Conservation (phyloP, 495 filamentous ascomycete genomes). For the Aspergillus mulundensis region DNA sequence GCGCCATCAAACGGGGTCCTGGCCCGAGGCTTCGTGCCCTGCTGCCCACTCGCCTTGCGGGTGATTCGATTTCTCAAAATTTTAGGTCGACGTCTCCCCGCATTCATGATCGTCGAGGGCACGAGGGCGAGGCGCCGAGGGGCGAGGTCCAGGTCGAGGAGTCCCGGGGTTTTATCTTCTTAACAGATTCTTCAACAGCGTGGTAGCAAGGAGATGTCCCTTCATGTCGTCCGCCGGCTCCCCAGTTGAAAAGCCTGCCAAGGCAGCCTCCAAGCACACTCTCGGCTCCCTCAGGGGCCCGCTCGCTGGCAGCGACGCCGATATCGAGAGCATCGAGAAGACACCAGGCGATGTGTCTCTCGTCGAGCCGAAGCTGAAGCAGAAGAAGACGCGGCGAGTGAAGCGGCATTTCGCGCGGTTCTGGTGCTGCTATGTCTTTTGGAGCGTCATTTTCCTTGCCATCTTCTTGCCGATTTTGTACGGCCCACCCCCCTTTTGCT, state of each 20-base stretch:
- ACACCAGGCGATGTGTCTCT: slow-evolving; percentile 25
- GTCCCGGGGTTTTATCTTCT: neutral
- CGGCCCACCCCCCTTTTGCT: slow-evolving; percentile 5
- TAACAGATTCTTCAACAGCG: neutral
- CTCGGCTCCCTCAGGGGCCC: slow-evolving; percentile 37
- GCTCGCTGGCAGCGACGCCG: slow-evolving; percentile 18
- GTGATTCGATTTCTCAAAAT: neutral
- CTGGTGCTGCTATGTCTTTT: slow-evolving; percentile 38
- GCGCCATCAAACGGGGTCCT: neutral
- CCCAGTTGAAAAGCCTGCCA: slow-evolving; percentile 24
- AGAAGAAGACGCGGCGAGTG: slow-evolving; percentile 25
- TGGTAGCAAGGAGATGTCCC: neutral
- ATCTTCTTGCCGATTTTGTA: slow-evolving; percentile 42
- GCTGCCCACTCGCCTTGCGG: neutral
- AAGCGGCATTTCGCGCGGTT: slow-evolving; percentile 39
- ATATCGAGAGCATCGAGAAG: slow-evolving; percentile 30
- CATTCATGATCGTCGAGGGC: neutral
- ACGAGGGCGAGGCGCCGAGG: neutral
- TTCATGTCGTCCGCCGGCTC: slow-evolving; percentile 3
- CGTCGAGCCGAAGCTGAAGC: slow-evolving; percentile 18
- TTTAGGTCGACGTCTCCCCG: slow-evolving; percentile 6
- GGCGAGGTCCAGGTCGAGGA: neutral
- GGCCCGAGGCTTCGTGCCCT: neutral
- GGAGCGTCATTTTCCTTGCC: slow-evolving; percentile 32
- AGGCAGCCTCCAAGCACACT: slow-evolving; percentile 32